These are phyloP conservation scores for Leccinellum rugosiceps DNA, from an alignment of 768 basidiomycete genomes.

Conservation along the genomic window DNA sequence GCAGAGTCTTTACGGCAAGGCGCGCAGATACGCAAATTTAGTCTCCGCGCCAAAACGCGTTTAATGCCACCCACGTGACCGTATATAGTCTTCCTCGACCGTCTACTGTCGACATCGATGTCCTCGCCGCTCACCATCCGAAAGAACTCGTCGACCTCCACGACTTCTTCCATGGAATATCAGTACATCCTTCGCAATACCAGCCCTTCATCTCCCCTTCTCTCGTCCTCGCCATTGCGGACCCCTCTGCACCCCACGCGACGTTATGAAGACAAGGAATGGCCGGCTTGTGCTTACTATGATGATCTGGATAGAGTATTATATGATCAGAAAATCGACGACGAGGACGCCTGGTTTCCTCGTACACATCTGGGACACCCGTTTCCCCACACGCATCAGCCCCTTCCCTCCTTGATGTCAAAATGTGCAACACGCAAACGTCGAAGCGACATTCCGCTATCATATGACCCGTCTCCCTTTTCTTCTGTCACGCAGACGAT, in stretches of 20 bases:
- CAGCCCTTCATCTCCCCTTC: conserved; percentile 16
- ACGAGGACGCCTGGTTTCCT: conserved; percentile 7
- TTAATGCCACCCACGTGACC: conserved; percentile 30
- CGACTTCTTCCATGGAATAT: background rate
- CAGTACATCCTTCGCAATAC: background rate
- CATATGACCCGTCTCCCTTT: conserved; percentile 2
- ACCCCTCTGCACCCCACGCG: conserved; percentile 15
- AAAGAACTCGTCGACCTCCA: conserved; percentile 22
- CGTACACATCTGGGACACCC: background rate
- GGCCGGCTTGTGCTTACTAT: conserved; percentile 1
- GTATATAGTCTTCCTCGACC: conserved; percentile 24
- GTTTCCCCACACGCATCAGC: background rate
- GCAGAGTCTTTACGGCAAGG: conserved; percentile 11
- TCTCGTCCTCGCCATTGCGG: conserved; percentile 18
- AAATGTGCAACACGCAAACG: conserved; percentile 10
- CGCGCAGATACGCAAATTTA: conserved; percentile 17
- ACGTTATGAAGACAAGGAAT: conserved; percentile 1
- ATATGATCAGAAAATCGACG: background rate
- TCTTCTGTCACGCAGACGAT: background rate
- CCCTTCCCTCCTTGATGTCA: conserved; percentile 19
- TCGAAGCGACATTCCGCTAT: background rate
- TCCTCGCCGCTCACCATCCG: conserved; percentile 24
- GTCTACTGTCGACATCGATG: conserved; percentile 28
- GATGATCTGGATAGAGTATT: background rate
- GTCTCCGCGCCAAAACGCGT: conserved; percentile 36